Base-by-base conservation (phyloP, 2,329 filamentous ascomycete species). In the Colletotrichum plurivorum region DNA sequence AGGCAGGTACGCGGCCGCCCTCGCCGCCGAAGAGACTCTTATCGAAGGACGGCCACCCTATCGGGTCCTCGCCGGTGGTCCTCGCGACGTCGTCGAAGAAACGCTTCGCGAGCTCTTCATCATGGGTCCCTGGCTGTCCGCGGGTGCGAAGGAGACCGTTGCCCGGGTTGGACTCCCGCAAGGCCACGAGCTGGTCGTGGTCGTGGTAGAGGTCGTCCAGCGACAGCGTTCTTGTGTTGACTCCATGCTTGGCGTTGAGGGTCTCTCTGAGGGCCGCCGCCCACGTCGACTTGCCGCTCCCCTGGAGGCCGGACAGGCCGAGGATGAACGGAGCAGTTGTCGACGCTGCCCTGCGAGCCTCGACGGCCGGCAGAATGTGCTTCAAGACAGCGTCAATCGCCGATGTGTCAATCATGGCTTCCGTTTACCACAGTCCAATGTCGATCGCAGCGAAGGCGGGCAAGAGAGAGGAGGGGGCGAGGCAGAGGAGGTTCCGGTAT, bases 201-300 rank as follows among this genome's bases (percentile, higher is more conserved):
- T 70, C 58, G 58, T 59, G 68, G 54, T 68, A 70, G 6, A 70
- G 43, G 36, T 70, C 68, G 25, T 70, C 68, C 25, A 70, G 48
- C 9, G 68, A 70, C 6, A 70, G 48, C 6, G 63, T 67, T n/a
- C 61, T 53, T 13, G 68, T 70, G 15, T 57, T 70, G 49, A 68
- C 49, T 27, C 58, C 43, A 18, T 70, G 53, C 41, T 70, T 58
- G 48, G 25, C 36, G 53, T 63, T 70, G 45, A 70, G 63, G 20
- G 63, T 55, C 22, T 70, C 39, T n/a, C 43, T 61, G 16, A 68
- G 64, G 31, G 68, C 68, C 13, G 46, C 41, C 2, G 68, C 68
- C 68, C 68, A 70, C 25, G 68, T 70, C 48, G 68, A 70, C 59
- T 70, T 69, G 53, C 64, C 68, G 27, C 68, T 70, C 12, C 64